Evolutionary conservation across 2,329 filamentous ascomycete species (phyloP).

Genomic region (Talaromyces rugulosus): DNA sequence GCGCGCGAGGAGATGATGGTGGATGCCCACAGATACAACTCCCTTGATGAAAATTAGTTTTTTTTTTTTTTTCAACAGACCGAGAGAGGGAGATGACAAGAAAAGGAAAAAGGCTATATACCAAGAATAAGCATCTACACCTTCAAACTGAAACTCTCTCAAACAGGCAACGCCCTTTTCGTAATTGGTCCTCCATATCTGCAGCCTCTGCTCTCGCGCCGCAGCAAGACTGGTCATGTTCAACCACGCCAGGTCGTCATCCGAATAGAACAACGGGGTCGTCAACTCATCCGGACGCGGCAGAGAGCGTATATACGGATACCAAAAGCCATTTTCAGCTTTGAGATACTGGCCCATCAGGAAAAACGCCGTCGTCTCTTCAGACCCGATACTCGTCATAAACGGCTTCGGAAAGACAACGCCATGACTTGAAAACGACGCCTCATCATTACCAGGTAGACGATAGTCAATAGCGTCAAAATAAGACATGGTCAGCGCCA

Average conservation of each 20-base stretch:
- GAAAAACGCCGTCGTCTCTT: constrained; percentile 64
- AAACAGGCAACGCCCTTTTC: constrained; percentile 28
- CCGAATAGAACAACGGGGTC: constrained; percentile 60
- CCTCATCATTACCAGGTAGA: not conserved
- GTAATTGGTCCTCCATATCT: constrained; percentile 36
- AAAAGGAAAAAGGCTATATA: constrained; percentile 16
- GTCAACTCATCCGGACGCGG: constrained; percentile 60
- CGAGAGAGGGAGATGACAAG: not conserved
- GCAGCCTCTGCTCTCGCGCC: constrained; percentile 29
- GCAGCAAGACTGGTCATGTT: constrained; percentile 32
- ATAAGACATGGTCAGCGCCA: constrained; percentile 34
- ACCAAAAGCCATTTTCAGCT: constrained; percentile 60
- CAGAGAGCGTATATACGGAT: constrained; percentile 61
- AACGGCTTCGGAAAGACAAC: constrained; percentile 49
- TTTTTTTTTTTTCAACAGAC: not conserved
- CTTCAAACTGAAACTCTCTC: constrained; percentile 26
- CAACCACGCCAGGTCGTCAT: constrained; percentile 53
- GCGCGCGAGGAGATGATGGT: constrained; percentile 42
- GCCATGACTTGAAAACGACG: constrained; percentile 27
- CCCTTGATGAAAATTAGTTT: constrained; percentile 25
- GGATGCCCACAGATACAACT: constrained; percentile 44
- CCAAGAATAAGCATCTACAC: constrained; percentile 35
- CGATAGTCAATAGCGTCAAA: constrained; percentile 30
- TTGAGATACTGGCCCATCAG: constrained; percentile 64
- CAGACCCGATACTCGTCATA: constrained; percentile 48